phyloP scores from a whole-genome alignment of 140 eudicot species.

The Anethum foeniculum region DNA sequence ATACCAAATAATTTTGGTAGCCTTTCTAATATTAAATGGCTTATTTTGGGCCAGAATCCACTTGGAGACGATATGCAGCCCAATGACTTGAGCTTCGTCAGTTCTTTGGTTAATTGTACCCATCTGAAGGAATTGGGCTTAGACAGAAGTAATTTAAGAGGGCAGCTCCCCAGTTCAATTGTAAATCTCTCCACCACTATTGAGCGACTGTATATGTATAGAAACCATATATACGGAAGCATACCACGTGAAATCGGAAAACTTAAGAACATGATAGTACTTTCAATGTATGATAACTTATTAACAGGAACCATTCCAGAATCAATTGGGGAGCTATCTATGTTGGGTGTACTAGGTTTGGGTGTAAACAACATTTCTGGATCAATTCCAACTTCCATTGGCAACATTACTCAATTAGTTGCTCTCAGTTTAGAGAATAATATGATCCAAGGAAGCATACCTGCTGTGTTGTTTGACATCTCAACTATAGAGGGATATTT shows the following conservation, averaged over 20 bases:
- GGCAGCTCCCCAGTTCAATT: neutral
- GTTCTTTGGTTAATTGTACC: conserved; percentile 8
- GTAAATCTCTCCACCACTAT: conserved; percentile 16
- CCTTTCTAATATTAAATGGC: neutral
- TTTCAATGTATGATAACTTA: neutral
- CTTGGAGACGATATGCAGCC: neutral
- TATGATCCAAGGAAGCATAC: neutral
- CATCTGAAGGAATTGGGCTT: neutral
- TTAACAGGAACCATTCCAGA: conserved; percentile 12
- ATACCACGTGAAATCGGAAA: conserved; percentile 7
- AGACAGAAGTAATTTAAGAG: neutral
- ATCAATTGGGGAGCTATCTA: conserved; percentile 8
- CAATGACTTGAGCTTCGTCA: neutral
- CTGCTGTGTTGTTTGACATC: neutral
- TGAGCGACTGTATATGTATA: neutral
- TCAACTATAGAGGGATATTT: neutral
- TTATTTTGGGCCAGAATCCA: neutral
- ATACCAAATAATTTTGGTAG: neutral
- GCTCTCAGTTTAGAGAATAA: neutral
- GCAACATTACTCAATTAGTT: conserved; percentile 10
- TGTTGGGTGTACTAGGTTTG: neutral
- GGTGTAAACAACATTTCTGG: neutral
- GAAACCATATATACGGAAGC: conserved; percentile 13
- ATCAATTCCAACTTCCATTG: conserved; percentile 11
- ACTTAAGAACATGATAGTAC: neutral